These are phyloP conservation scores for Fusarium mundagurra DNA, from an alignment of 2,329 filamentous ascomycete species.

Conservation along the genomic window DNA sequence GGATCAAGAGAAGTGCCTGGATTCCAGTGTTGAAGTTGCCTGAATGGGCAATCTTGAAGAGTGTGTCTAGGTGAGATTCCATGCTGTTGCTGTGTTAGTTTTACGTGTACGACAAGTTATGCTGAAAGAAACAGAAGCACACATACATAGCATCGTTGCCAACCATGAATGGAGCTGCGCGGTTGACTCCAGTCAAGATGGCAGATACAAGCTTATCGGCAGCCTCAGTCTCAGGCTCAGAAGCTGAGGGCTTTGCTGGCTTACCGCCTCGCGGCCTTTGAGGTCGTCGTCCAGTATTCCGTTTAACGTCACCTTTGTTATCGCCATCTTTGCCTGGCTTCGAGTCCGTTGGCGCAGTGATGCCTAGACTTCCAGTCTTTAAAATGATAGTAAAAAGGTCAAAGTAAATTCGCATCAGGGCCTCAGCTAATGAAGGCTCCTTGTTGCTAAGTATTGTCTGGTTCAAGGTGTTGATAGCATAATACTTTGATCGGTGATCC, in stretches of 20 bases:
- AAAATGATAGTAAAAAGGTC: constrained; percentile 84
- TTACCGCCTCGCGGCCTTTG: constrained; percentile 42
- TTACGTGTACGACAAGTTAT: background rate
- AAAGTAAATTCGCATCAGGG: constrained; percentile 91
- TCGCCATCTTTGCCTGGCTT: constrained; percentile 48
- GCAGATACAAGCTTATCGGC: constrained; percentile 93
- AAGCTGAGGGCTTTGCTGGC: constrained; percentile 30
- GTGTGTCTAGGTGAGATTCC: constrained; percentile 88
- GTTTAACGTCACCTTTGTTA: constrained; percentile 9
- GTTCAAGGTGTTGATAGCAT: constrained; percentile 95
- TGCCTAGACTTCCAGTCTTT: constrained; percentile 63
- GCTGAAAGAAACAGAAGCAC: background rate
- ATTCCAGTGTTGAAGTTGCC: constrained; percentile 99
- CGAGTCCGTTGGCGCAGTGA: constrained; percentile 57
- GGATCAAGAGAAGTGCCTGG: constrained; percentile 92
- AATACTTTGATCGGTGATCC: constrained; percentile 89
- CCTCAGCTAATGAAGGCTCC: constrained; percentile 82
- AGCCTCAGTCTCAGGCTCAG: constrained; percentile 70
- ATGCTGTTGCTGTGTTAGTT: constrained; percentile 60
- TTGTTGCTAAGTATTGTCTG: constrained; percentile 91
- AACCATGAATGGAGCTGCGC: constrained; percentile 91
- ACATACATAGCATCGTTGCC: constrained; percentile 77
- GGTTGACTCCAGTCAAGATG: constrained; percentile 92
- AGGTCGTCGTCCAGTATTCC: constrained; percentile 28
- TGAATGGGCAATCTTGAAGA: constrained; percentile 96